Percentiles rank a stretch among this genome's conserved stretches.
Conservation (phyloP, 495 filamentous ascomycete genomes). For the Daldinia vernicosa region DNA sequence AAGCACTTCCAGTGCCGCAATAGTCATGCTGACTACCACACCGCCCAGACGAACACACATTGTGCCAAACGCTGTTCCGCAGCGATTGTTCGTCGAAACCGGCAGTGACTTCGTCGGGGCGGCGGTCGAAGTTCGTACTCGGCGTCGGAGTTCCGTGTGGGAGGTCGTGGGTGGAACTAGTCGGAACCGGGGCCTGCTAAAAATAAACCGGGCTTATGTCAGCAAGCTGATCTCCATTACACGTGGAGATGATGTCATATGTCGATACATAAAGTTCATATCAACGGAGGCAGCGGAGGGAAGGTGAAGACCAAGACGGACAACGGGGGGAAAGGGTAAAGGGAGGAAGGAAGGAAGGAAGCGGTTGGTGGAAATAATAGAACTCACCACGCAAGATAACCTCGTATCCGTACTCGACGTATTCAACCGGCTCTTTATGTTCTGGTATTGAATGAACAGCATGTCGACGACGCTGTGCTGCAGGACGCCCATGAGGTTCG, state of each 20-base stretch:
- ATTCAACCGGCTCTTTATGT: slow-evolving; percentile 49
- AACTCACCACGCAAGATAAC: slow-evolving; percentile 23
- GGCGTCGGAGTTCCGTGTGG: background rate
- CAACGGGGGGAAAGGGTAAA: no score
- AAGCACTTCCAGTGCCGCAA: slow-evolving; percentile 58
- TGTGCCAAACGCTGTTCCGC: slow-evolving; percentile 13
- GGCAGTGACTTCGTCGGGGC: background rate
- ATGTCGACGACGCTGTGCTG: slow-evolving; percentile 64
- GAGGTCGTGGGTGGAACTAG: slow-evolving; percentile 7
- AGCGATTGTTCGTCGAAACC: slow-evolving; percentile 19
- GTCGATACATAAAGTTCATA: no score
- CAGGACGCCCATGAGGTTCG: slow-evolving; percentile 63
- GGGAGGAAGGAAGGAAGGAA: no score
- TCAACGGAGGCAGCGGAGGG: no score
- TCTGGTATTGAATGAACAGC: slow-evolving; percentile 70
- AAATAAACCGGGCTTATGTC: slow-evolving; percentile 16
- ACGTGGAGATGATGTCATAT: no score
- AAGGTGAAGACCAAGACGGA: no score
- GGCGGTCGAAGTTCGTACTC: slow-evolving; percentile 17
- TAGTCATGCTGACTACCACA: slow-evolving; percentile 60
- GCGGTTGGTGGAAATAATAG: no score
- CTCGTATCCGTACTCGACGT: slow-evolving; percentile 32
- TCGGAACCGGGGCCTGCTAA: slow-evolving; percentile 5
- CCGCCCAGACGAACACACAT: slow-evolving; percentile 1
- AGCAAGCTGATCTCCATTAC: background rate